phyloP scores from a whole-genome alignment of 2,329 filamentous ascomycete genomes.

The Fusarium decemcellulare region DNA sequence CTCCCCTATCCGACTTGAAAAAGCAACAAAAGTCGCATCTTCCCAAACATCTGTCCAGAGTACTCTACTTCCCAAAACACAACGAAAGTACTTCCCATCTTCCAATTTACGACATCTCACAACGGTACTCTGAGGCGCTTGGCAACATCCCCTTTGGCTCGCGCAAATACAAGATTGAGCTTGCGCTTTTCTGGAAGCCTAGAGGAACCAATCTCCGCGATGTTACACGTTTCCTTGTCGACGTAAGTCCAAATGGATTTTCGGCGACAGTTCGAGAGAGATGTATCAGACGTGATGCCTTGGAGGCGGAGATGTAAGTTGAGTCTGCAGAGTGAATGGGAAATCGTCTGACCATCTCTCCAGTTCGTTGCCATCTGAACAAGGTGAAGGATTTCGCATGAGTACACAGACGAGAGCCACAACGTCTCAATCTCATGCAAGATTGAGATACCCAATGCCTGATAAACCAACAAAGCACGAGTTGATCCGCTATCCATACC shows the following conservation, averaged over 20 bases:
- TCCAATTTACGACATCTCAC: conserved; percentile 11
- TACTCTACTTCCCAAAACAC: conserved; percentile 15
- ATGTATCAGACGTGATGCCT: neutral
- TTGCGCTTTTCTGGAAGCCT: conserved; percentile 24
- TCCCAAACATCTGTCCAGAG: neutral
- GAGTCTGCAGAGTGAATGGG: fast-evolving
- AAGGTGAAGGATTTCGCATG: neutral
- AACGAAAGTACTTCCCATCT: neutral
- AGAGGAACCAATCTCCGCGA: conserved; percentile 1
- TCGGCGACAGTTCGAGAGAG: conserved; percentile 5
- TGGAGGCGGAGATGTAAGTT: conserved; percentile 24
- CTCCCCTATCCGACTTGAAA: too few relatives aligned
- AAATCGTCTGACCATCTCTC: neutral
- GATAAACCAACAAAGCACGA: neutral
- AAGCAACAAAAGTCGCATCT: neutral
- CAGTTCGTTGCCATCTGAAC: neutral
- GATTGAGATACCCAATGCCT: neutral
- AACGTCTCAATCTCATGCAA: neutral
- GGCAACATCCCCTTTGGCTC: conserved; percentile 2
- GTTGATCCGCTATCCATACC: neutral
- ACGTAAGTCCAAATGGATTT: neutral
- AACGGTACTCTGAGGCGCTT: conserved; percentile 5
- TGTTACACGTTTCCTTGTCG: conserved; percentile 17
- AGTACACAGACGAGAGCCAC: neutral
- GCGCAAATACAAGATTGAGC: conserved; percentile 15